Percentiles rank a stretch among this genome's conserved stretches.
phyloP scores from a whole-genome alignment of 495 filamentous ascomycete species.

The Lophium mytilinum region DNA sequence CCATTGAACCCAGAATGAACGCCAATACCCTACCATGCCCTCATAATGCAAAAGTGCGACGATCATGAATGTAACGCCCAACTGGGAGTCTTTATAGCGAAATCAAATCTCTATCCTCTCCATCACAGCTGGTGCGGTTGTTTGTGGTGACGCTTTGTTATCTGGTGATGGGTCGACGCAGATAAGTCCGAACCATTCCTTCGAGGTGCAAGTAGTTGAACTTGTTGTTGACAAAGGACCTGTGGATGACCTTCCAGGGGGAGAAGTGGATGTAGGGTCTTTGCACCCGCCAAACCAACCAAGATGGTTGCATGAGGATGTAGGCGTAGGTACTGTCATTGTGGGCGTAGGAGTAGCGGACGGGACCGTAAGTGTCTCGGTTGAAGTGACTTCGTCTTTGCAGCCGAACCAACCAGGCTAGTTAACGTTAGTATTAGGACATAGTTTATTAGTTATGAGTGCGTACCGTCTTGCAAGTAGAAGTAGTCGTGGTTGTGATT shows the following conservation, averaged over 20 bases:
- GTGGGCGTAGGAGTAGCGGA: neutral
- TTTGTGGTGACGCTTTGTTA: neutral
- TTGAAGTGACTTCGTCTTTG: conserved; percentile 32
- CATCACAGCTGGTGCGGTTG: neutral
- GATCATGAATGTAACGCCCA: no score
- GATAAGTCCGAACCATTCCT: conserved; percentile 26
- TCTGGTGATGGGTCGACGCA: conserved; percentile 10
- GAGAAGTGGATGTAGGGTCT: conserved; percentile 40
- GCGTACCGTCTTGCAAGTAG: conserved; percentile 30
- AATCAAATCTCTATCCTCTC: conserved; percentile 13
- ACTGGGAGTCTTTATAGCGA: no score
- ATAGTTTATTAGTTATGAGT: conserved; percentile 20
- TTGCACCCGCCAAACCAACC: conserved; percentile 65
- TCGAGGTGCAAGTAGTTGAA: conserved; percentile 20
- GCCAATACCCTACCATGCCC: no score
- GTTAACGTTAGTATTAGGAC: neutral
- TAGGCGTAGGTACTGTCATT: conserved; percentile 7
- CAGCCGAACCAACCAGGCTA: conserved; percentile 39
- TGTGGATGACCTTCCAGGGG: conserved; percentile 25
- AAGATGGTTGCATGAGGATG: neutral
- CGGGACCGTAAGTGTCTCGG: neutral
- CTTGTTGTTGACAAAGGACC: conserved; percentile 32
- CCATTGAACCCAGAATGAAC: no score
- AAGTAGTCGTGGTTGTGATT: conserved; percentile 40
- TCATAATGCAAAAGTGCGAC: no score